A percentile compares a stretch with the other conserved stretches of the same genome.
These are phyloP conservation scores for Wilhelminamyces savonicus DNA, from an alignment of 805 yeast genomes.

Conservation along the genomic window DNA sequence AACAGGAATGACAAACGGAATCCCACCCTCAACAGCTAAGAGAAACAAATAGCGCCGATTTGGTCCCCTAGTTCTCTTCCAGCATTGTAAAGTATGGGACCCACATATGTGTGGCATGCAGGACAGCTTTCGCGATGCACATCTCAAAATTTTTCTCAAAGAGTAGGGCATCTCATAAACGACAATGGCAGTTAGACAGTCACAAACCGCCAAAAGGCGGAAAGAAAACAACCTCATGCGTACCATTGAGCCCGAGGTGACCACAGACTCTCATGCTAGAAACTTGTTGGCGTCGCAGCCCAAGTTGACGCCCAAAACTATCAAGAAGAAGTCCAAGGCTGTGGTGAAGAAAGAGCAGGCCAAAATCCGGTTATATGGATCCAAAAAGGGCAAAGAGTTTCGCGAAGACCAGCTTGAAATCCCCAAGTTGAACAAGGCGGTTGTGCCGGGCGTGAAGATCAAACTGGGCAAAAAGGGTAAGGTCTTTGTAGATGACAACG, in stretches of 20 bases:
- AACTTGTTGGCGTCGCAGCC: constrained; percentile 57
- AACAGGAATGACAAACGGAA: no score
- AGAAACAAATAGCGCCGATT: no score
- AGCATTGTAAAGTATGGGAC: no score
- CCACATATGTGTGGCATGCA: no score
- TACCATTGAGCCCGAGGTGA: constrained; percentile 59
- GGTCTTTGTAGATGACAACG: constrained; percentile 68
- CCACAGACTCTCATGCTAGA: constrained; percentile 60
- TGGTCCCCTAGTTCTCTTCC: no score
- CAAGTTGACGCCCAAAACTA: constrained; percentile 54
- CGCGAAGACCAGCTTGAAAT: constrained; percentile 74
- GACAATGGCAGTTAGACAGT: constrained; percentile 54
- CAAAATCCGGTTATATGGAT: constrained; percentile 61
- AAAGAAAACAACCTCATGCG: constrained; percentile 48
- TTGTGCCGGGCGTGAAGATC: constrained; percentile 74
- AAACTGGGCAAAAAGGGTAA: constrained; percentile 85
- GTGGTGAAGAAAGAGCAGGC: constrained; percentile 63
- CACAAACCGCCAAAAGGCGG: constrained; percentile 53
- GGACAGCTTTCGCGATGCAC: no score
- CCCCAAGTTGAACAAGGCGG: constrained; percentile 75
- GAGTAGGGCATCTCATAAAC: no score
- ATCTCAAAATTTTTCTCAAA: no score
- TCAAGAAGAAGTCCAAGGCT: constrained; percentile 42
- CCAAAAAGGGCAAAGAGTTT: constrained; percentile 49
- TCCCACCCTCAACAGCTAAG: no score